A percentile compares a stretch with the other conserved stretches of the same genome.
Conservation (phyloP, 495 filamentous ascomycete genomes). For the Collariella sp. region DNA sequence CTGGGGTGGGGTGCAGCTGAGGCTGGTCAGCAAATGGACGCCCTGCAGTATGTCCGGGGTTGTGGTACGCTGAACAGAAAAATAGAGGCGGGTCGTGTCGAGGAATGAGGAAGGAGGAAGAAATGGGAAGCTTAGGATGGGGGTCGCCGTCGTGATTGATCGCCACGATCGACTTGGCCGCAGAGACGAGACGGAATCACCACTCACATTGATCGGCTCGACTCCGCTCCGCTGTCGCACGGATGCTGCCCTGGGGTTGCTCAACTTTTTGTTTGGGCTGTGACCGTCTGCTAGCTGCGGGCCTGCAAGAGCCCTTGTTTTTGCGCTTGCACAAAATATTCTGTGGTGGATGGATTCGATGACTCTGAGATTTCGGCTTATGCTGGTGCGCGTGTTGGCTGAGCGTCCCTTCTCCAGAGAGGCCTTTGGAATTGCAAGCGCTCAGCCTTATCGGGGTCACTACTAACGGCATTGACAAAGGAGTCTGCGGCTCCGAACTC, state of each 20-base stretch:
- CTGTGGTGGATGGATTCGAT: neutral
- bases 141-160: neutral
- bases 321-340: neutral
- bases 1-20: constrained; percentile 4
- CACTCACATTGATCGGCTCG: too few species aligned
- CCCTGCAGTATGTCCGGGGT: neutral
- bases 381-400: too few species aligned
- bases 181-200: too few species aligned
- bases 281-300: too few species aligned
- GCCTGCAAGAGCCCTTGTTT: too few species aligned
- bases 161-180: neutral
- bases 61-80: constrained; percentile 5
- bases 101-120: too few species aligned
- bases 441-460: too few species aligned
- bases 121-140: too few species aligned
- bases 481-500: neutral
- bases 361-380: too few species aligned
- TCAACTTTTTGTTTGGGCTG: too few species aligned
- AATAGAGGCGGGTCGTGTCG: neutral
- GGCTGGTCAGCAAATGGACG: constrained; percentile 15
- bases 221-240: too few species aligned
- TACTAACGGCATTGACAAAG: neutral
- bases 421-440: neutral
- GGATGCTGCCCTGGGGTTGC: too few species aligned
- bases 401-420: neutral